A percentile compares a stretch with the other conserved stretches of the same genome.
These are phyloP conservation scores for Tylopilus sp. DNA, from an alignment of 768 basidiomycete species.

Conservation along the genomic window DNA sequence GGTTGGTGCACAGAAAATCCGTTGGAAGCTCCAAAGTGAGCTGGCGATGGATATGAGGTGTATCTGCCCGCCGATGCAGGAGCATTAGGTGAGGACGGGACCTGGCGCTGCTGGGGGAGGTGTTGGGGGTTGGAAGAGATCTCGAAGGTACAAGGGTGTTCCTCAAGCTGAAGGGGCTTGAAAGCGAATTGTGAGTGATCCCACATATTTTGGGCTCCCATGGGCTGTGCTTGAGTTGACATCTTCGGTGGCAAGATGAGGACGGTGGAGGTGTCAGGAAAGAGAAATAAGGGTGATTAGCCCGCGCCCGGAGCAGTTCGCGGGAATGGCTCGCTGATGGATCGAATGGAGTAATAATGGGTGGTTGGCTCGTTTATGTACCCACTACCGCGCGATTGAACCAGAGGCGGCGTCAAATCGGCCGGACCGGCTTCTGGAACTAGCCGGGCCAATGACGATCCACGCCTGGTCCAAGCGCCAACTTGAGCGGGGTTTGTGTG, in stretches of 20 bases:
- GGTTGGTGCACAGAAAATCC: constrained; percentile 6
- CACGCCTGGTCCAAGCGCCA: neutral
- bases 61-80: constrained; percentile 6
- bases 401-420: neutral
- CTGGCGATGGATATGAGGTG: constrained; percentile 11
- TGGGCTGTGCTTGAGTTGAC: constrained; percentile 20
- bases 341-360: neutral
- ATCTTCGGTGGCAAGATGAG: constrained; percentile 8
- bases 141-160: constrained; percentile 20
- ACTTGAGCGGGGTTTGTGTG: neutral
- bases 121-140: neutral
- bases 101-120: constrained; percentile 13
- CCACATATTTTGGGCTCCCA: constrained; percentile 16
- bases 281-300: neutral
- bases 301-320: neutral
- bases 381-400: neutral
- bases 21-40: constrained; percentile 10
- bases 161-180: constrained; percentile 29
- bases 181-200: constrained; percentile 11
- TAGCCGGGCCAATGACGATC: constrained; percentile 3
- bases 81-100: neutral
- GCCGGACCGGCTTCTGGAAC: constrained; percentile 6
- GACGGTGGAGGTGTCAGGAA: neutral
- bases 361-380: constrained; percentile 11
- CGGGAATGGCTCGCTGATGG: neutral